These are phyloP conservation scores for Hemisphaericaspora nanyangensis DNA, from an alignment of 805 yeast species.

Conservation along the genomic window DNA sequence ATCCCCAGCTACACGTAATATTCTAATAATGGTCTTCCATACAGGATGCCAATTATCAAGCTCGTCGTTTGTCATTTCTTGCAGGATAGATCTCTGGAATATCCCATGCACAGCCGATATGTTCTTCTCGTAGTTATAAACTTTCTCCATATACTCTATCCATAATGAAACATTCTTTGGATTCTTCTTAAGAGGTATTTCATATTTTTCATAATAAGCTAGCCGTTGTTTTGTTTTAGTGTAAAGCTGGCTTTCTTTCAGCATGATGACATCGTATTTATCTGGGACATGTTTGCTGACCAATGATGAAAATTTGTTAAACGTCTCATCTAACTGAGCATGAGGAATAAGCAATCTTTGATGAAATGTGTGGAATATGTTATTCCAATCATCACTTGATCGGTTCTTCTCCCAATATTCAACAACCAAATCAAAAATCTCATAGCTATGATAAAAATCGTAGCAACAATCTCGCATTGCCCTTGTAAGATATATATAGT, in stretches of 20 bases:
- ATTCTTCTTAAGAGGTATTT: slow-evolving; percentile 17
- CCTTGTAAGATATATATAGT: too few species aligned
- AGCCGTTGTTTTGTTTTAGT: slow-evolving; percentile 22
- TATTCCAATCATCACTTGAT: too few species aligned
- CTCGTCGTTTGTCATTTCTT: too few species aligned
- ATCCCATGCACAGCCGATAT: slow-evolving; percentile 14
- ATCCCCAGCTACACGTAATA: too few species aligned
- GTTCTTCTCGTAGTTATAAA: slow-evolving; percentile 17
- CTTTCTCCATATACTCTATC: slow-evolving; percentile 29
- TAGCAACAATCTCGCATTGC: too few species aligned
- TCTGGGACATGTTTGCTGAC: slow-evolving; percentile 25
- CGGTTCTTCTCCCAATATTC: too few species aligned
- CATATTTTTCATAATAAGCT: slow-evolving; percentile 34
- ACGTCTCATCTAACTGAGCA: slow-evolving; percentile 35
- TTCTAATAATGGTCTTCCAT: too few species aligned
- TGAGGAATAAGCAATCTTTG: slow-evolving; percentile 44
- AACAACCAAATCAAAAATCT: too few species aligned
- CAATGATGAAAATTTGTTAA: slow-evolving; percentile 36
- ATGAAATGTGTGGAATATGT: too few species aligned
- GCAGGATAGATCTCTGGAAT: slow-evolving; percentile 28
- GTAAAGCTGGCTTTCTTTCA: slow-evolving; percentile 29
- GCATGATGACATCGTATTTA: slow-evolving; percentile 38
- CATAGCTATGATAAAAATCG: too few species aligned
- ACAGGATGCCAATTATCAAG: too few species aligned
- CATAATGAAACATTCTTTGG: slow-evolving; percentile 20